Evolutionary conservation across 495 filamentous ascomycete species (phyloP), one percentile per base, ranked within the genome.

Genomic region (Penicillium canariense): DNA sequence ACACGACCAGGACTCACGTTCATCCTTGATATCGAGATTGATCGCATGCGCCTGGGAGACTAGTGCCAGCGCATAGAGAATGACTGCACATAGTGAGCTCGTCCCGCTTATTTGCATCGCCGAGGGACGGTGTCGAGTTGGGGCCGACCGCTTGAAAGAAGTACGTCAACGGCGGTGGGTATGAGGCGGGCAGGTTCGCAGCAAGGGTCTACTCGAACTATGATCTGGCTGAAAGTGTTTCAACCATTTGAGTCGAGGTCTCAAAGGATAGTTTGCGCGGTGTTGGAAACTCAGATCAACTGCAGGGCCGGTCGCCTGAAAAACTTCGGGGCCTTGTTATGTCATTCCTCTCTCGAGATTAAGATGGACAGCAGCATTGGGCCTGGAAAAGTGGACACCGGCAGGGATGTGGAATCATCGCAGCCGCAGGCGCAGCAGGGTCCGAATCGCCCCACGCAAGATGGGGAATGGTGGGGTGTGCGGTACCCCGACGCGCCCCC

Each of bases 71-170:
- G 22, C 20, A 27, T 52, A 54, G 3, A 58, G 28, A 15, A 62
- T n/a, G n/a, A 25, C 48, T n/a, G 54, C 38, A 17, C 56, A 61
- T 56, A 61, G 39, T 53, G 54, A 57, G 31, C 31, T 20, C 17
- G 23, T 26, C 11, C 46, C 49, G 22, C 20, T 36, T 18, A 47
- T 35, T 32, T 17, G 49, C 58, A 61, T 56, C 26, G 36, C 49
- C 39, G 12, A 15, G 17, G 30, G 11, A 20, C n/a, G 11, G 12
- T 4, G 20, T 40, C 49, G 17, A 26, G 38, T 25, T 28, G 46
- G 22, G 35, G 28, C n/a, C 25, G 43, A 42, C 11, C 20, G 20
- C 20, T 42, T 5, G 20, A 42, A 14, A 14, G 20, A 6, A 42
- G 7, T 18, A 25, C 38, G 38, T 42, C 20, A 25, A 42, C 18